A percentile compares a stretch with the other conserved stretches of the same genome.
These are phyloP conservation scores for Aphanomyces astaci DNA, from an alignment of 352 stramenopile species.

Conservation along the genomic window DNA sequence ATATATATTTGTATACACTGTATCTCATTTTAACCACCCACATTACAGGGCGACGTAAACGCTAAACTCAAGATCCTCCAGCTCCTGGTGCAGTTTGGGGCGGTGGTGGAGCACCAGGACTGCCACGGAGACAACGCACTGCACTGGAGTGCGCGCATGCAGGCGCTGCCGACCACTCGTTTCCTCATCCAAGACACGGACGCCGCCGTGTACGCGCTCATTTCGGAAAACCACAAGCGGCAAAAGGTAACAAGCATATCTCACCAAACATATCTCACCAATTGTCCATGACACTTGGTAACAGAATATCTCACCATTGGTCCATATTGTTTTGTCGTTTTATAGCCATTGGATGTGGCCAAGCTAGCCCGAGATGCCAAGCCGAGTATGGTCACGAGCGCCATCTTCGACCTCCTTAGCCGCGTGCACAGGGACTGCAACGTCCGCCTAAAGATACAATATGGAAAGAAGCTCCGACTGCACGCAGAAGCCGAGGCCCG, in stretches of 20 bases:
- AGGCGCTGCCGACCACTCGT: constrained; percentile 40
- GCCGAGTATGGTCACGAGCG: constrained; percentile 29
- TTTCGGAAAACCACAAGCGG: constrained; percentile 45
- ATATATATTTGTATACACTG: too few relatives aligned
- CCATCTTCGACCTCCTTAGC: constrained; percentile 34
- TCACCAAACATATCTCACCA: neutral
- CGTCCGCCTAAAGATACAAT: constrained; percentile 52
- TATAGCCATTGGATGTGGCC: constrained; percentile 48
- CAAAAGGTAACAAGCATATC: constrained; percentile 33
- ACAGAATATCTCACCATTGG: too few relatives aligned
- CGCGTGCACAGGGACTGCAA: constrained; percentile 46
- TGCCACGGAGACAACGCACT: constrained; percentile 54
- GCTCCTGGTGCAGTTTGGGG: constrained; percentile 40
- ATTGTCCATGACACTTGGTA: too few relatives aligned
- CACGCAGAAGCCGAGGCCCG: constrained; percentile 19
- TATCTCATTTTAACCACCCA: too few relatives aligned
- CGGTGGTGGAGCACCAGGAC: constrained; percentile 38
- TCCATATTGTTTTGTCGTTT: too few relatives aligned
- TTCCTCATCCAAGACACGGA: constrained; percentile 54
- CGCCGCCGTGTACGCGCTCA: constrained; percentile 36
- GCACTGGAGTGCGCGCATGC: constrained; percentile 59
- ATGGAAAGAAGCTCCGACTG: constrained; percentile 35
- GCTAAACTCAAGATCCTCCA: constrained; percentile 43
- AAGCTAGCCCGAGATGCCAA: constrained; percentile 34
- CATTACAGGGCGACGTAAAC: constrained; percentile 34